phyloP scores from a whole-genome alignment of 352 stramenopile species.

The Phytophthora tubulina region DNA sequence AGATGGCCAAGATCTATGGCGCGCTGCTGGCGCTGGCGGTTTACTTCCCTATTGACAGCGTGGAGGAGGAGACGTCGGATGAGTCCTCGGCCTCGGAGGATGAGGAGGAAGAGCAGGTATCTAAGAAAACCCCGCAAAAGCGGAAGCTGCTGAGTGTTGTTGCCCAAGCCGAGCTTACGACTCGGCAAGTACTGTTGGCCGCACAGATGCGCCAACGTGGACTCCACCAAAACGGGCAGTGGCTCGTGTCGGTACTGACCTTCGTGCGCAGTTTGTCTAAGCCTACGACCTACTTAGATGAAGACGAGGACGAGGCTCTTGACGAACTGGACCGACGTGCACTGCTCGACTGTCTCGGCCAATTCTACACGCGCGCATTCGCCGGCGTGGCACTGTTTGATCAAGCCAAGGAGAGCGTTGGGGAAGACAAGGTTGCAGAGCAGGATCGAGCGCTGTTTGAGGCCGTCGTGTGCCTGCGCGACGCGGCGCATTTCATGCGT shows the following conservation, averaged over 20 bases:
- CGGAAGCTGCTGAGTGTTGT: constrained; percentile 36
- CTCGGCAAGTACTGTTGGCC: constrained; percentile 52
- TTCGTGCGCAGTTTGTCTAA: constrained; percentile 54
- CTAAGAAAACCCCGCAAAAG: constrained; percentile 14
- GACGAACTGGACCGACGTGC: constrained; percentile 39
- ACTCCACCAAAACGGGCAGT: constrained; percentile 39
- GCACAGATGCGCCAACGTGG: constrained; percentile 48
- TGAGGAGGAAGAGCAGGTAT: constrained; percentile 37
- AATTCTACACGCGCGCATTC: constrained; percentile 68
- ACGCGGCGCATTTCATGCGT: constrained; percentile 69
- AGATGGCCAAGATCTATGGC: constrained; percentile 65
- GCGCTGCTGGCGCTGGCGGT: constrained; percentile 56
- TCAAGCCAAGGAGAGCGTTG: constrained; percentile 29
- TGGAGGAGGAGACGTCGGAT: constrained; percentile 49
- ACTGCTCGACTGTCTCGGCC: constrained; percentile 55
- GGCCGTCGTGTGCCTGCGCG: constrained; percentile 54
- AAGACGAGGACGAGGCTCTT: constrained; percentile 53
- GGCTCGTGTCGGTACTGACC: constrained; percentile 56
- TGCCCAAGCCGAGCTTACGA: constrained; percentile 46
- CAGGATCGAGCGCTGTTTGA: constrained; percentile 41
- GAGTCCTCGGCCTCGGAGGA: constrained; percentile 50
- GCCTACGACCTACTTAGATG: constrained; percentile 51
- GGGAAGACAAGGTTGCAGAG: constrained; percentile 28
- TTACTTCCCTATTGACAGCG: constrained; percentile 56
- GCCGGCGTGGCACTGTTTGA: constrained; percentile 35